Evolutionary conservation across 768 basidiomycete species (phyloP), one percentile per base, ranked within the genome.

Genomic region (Boletus insuetus): DNA sequence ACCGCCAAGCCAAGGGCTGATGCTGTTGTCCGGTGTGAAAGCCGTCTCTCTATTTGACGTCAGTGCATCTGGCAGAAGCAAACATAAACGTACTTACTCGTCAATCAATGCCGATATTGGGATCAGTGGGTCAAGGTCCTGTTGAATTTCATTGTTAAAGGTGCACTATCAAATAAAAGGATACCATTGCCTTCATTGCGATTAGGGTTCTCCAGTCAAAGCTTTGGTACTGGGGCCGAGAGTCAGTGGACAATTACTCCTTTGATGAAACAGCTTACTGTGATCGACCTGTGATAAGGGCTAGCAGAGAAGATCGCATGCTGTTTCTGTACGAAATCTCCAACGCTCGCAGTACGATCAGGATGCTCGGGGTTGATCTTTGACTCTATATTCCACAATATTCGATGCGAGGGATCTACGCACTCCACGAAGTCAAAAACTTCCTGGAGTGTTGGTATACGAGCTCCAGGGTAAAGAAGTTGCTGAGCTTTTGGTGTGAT

Each of bases 191-290:
- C 79, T 87, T 88, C 86, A 91, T 90, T 22, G 73, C 78, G 46
- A 87, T 67, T 14, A 92, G 67, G 14, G 88, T 85, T 61, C 89
- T 77, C 90, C 91, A 92, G 66, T 90, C 86, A 61, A 91, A 90
- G 62, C 87, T 88, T 74, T 93, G 87, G 59, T 82, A 89, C 87
- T 90, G 59, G 8, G 22, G 43, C 51, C 43, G n/a, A 8, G 29
- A 4, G 46, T 60, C 34, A 58, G 31, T 22, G 38, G 10, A 34
- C 24, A 4, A 10, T 6, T 38, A 37, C 26, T 22, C 19, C 20
- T 41, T 29, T 4, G 38, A 32, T 24, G 48, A 41, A 10, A 53
- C 12, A 13, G 63, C 82, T 55, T 60, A 87, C 87, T 6, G 84
- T 87, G 57, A 90, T 88, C 17, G 80, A 75, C 26, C 75, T 61